Base-by-base conservation (phyloP, 257 asterid species). In the Ligustrum vulgare region DNA sequence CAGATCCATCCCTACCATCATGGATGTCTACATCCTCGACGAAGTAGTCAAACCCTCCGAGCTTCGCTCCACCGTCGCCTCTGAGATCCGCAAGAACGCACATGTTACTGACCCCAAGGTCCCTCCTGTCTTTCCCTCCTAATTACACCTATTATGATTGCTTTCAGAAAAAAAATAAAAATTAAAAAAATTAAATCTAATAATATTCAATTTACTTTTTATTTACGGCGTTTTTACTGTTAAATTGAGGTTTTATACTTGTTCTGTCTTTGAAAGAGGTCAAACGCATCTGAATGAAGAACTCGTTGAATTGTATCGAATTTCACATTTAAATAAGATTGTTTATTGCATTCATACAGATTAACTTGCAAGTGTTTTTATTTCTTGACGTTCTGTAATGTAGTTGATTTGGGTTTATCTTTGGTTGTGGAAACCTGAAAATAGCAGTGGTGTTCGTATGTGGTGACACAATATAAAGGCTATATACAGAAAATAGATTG, bases 21-120 rank as follows among this genome's bases (percentile, higher is more conserved):
- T 94, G 96, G 97, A 94, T 0, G 85, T 89, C 58, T 94, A 94
- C 82, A 83, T 78, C 80, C 82, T 90, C 8, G 82, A 89, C 73
- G 98, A 92, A 54, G 95, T 92, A 70, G 97, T 83, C 58, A 9
- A 89, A 18, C 91, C 96, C 41, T 49, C 94, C 25, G 83, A 92
- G 81, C 97, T 91, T 69, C 98, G 96, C 75, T 76, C 97, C 58
- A 51, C 87, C 75, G 81, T 91, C 74, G 81, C 94, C 67, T 71
- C 96, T 34, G 84, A 89, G 85, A 77, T 91, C 84, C 94, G 98
- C 18, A 89, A 88, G 86, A 91, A 90, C 51, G 89, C 92, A n/a
- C 84, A 81, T 78, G 76, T 94, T 76, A 75, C 91, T 32, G 84
- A 90, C 85, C 85, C 97, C 49, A 84, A 92, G 98, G 98, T 94